Evolutionary conservation across 2,329 filamentous ascomycete genomes (phyloP).

Genomic region (Colletotrichum echinochloae): DNA sequence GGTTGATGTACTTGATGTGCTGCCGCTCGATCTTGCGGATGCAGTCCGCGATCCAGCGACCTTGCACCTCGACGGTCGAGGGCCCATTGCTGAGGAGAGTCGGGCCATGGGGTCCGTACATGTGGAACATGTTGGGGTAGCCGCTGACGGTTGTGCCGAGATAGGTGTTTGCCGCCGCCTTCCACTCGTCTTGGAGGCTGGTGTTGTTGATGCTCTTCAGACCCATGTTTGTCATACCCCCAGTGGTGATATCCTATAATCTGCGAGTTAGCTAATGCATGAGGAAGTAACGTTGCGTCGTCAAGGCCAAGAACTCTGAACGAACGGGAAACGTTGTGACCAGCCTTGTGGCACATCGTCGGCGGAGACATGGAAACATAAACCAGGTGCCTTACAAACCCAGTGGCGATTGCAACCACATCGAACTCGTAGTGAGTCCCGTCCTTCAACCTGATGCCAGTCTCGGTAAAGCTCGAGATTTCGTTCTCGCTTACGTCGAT

Average conservation of each 20-base stretch:
- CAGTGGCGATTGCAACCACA: constrained; percentile 58
- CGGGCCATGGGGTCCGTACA: constrained; percentile 69
- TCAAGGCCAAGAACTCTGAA: neutral
- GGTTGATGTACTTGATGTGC: constrained; percentile 63
- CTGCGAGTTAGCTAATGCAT: neutral
- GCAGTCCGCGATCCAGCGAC: constrained; percentile 64
- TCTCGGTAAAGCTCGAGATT: constrained; percentile 56
- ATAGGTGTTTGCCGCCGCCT: constrained; percentile 55
- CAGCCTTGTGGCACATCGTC: too few relatives aligned
- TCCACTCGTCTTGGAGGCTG: constrained; percentile 58
- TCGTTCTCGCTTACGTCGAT: constrained; percentile 56
- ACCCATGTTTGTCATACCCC: constrained; percentile 59
- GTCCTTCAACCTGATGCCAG: constrained; percentile 54
- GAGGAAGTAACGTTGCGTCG: neutral
- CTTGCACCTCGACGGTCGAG: constrained; percentile 65
- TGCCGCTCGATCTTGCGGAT: constrained; percentile 62
- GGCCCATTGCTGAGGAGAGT: constrained; percentile 69
- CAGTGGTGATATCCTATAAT: constrained; percentile 25
- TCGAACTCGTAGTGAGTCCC: constrained; percentile 58
- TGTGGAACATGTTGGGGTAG: constrained; percentile 64
- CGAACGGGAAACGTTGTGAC: too few relatives aligned
- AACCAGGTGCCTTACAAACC: constrained; percentile 53
- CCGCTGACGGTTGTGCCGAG: constrained; percentile 57
- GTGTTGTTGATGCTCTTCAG: constrained; percentile 54
- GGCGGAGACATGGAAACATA: neutral